Evolutionary conservation across 495 filamentous ascomycete genomes (phyloP), one percentile per base, ranked within the genome.

Genomic region (Xylaria bambusicola): DNA sequence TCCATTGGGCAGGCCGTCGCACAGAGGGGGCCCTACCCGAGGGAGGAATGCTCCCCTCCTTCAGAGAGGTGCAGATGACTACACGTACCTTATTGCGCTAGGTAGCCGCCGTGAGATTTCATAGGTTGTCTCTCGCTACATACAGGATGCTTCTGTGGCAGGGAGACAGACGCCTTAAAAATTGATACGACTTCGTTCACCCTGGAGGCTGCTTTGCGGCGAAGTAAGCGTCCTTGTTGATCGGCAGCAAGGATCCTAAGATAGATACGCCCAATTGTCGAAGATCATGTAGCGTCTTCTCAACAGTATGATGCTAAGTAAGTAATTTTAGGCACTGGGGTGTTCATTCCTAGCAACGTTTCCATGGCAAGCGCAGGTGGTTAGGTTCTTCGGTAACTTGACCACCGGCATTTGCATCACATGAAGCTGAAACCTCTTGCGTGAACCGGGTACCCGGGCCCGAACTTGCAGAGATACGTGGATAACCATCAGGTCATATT

Each of bases 11-110:
- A 17, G 8, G 48, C 31, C 40, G 57, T 60, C 49, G 29, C 41
- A 60, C 57, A 53, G 31, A 35, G 49, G 53, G 57, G 48, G 41
- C 57, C 57, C 47, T 60, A 60, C 49, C 57, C 57, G 57, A 58
- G 23, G 9, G 45, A 49, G 33, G 20, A 36, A 23, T 45, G 17
- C 33, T 57, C 40, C 23, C 36, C 56, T 29, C 52, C 56, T 42
- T 35, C 45, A 58, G 44, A 23, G 55, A 49, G 23, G 18, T 49
- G 33, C 45, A 57, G 52, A 24, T 26, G 52, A 48, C 46, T 48
- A 38, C n/a, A n/a, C n/a, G n/a, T n/a, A n/a, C 40, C 31, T 38
- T 24, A 21, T 40, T 40, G 52, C 24, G 52, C 38, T 44, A 24
- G 44, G 42, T 57, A 57, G 31, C 42, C 20, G 42, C 44, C 42